phyloP scores from a whole-genome alignment of 2,329 filamentous ascomycete genomes.

The Hortaea sp. region DNA sequence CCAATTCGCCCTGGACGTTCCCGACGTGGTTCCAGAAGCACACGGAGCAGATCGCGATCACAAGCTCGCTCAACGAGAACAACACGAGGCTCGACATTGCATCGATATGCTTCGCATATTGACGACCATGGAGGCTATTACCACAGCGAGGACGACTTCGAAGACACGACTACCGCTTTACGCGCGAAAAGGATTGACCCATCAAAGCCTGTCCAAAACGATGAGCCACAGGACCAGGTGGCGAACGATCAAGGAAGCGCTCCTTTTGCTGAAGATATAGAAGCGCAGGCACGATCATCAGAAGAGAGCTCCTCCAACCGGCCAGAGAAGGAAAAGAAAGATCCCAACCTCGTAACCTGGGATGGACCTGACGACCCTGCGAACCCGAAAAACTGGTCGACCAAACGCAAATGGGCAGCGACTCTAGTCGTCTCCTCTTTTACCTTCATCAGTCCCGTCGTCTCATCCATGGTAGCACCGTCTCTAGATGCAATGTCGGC shows the following conservation, averaged over 20 bases:
- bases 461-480: conserved; percentile 26
- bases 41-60: neutral
- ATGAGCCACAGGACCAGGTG: neutral
- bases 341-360: conserved; percentile 28
- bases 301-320: neutral
- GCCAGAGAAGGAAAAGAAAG: neutral
- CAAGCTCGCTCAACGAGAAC: neutral
- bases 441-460: conserved; percentile 25
- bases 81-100: neutral
- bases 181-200: neutral
- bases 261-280: neutral
- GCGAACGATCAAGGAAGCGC: neutral
- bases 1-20: neutral
- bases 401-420: conserved; percentile 32
- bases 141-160: neutral
- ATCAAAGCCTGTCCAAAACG: neutral
- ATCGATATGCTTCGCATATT: neutral
- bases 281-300: neutral
- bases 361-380: conserved; percentile 31
- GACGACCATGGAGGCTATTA: neutral
- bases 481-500: conserved; percentile 14
- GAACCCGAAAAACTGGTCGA: conserved; percentile 37
- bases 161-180: neutral
- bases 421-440: conserved; percentile 26
- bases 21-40: neutral